These are phyloP conservation scores for Penstemon eatonii DNA, from an alignment of 257 asterid species.

Conservation along the genomic window DNA sequence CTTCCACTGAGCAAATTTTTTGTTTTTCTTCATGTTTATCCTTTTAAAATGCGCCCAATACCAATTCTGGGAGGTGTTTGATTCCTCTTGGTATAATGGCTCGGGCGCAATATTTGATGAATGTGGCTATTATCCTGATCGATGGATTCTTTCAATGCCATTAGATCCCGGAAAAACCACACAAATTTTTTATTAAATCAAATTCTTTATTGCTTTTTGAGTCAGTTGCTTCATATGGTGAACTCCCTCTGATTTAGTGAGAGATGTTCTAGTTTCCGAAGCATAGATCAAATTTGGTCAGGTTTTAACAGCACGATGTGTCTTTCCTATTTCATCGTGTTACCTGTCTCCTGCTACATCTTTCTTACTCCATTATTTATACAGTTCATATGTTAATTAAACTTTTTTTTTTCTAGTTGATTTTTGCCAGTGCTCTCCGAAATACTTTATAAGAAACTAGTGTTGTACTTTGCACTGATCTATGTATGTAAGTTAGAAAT, in stretches of 20 bases:
- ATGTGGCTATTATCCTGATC: slow-evolving; percentile 77
- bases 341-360: slow-evolving; percentile 10
- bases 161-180: slow-evolving; percentile 84
- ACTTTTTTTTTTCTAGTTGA: too few species aligned
- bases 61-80: neutral
- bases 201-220: neutral
- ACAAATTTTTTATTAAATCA: slow-evolving; percentile 25
- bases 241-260: neutral
- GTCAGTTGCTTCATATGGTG: slow-evolving; percentile 3
- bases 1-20: neutral
- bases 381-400: too few species aligned
- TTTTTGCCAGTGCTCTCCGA: too few species aligned
- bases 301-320: neutral
- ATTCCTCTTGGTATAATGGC: slow-evolving; percentile 56
- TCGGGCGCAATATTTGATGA: slow-evolving; percentile 49
- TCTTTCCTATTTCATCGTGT: neutral
- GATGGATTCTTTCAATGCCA: slow-evolving; percentile 44
- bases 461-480: too few species aligned
- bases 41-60: neutral
- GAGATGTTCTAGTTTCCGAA: slow-evolving; percentile 5
- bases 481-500: too few species aligned
- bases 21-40: neutral
- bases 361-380: neutral
- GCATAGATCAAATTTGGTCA: neutral
- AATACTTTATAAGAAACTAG: too few species aligned